Evolutionary conservation across 805 yeast species (phyloP).

Genomic region (Jamesozyma piceae): DNA sequence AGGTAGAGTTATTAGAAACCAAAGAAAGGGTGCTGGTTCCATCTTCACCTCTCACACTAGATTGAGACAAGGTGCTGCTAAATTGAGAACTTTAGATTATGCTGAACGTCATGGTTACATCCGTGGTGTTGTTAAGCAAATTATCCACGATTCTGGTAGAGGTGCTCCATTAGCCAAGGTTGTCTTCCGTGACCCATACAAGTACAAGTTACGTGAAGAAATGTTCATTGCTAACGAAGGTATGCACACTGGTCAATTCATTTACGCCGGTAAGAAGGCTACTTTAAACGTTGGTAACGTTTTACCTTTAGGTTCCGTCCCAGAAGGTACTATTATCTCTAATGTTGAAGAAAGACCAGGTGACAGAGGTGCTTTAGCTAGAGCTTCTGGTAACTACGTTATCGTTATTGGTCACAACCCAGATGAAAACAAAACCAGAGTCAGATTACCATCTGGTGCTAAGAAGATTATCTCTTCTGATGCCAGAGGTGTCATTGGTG

Average conservation of each 20-base stretch:
- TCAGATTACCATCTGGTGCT: slow-evolving; percentile 98
- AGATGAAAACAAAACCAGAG: slow-evolving; percentile 98
- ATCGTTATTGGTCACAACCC: slow-evolving; percentile 98
- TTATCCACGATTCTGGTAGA: slow-evolving; percentile 99
- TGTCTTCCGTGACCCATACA: slow-evolving; percentile 99
- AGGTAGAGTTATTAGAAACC: slow-evolving; percentile 99
- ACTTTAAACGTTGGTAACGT: slow-evolving; percentile 94
- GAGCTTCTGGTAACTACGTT: slow-evolving; percentile 99
- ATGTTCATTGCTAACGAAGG: slow-evolving; percentile 99
- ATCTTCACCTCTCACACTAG: slow-evolving; percentile 99
- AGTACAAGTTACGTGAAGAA: slow-evolving; percentile 95
- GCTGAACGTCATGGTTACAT: slow-evolving; percentile 99
- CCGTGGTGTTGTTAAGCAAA: slow-evolving; percentile 98
- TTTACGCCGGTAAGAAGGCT: slow-evolving; percentile 98
- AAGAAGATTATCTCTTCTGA: slow-evolving; percentile 91
- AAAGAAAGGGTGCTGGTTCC: slow-evolving; percentile 99
- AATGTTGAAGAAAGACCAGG: slow-evolving; percentile 98
- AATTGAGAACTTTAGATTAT: slow-evolving; percentile 96
- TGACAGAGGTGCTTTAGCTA: slow-evolving; percentile 99
- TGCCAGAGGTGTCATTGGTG: slow-evolving; percentile 99
- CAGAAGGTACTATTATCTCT: slow-evolving; percentile 98
- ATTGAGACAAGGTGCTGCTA: slow-evolving; percentile 99
- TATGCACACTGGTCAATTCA: slow-evolving; percentile 98
- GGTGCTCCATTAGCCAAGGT: slow-evolving; percentile 99
- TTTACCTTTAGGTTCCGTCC: slow-evolving; percentile 91